These are phyloP conservation scores for Mimosa pudica DNA, from an alignment of 306 rosid genomes.

Conservation along the genomic window DNA sequence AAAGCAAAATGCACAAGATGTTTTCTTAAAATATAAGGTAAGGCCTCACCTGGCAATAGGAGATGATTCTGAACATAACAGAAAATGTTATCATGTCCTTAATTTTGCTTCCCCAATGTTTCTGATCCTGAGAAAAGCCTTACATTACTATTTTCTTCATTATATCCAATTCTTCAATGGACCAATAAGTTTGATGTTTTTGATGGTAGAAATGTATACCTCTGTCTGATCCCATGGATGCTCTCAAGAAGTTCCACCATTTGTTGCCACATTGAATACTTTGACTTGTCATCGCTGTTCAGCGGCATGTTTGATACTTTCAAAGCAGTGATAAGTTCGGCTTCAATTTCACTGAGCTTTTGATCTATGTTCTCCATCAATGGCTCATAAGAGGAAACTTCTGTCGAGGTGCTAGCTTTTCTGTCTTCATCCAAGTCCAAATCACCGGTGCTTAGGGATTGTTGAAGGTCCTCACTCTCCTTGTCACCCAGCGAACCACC, in stretches of 20 bases:
- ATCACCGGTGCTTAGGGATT: conserved; percentile 22
- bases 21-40: conserved; percentile 11
- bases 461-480: conserved; percentile 40
- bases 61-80: conserved; percentile 30
- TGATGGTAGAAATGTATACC: conserved; percentile 47
- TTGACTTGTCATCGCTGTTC: conserved; percentile 57
- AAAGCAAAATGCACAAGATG: conserved; percentile 16
- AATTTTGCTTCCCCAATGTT: conserved; percentile 46
- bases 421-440: conserved; percentile 47
- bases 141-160: conserved; percentile 7
- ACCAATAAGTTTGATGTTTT: conserved; percentile 9
- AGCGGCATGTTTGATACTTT: conserved; percentile 65
- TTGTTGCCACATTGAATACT: conserved; percentile 68
- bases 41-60: conserved; percentile 42
- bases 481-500: conserved; percentile 39
- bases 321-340: conserved; percentile 64
- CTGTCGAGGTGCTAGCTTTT: conserved; percentile 40
- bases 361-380: conserved; percentile 69
- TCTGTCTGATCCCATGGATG: conserved; percentile 60
- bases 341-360: conserved; percentile 70
- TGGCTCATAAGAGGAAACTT: conserved; percentile 57
- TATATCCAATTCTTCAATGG: conserved; percentile 27
- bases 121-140: conserved; percentile 49
- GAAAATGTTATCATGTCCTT: conserved; percentile 44
- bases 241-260: conserved; percentile 71